Evolutionary conservation across 2,329 filamentous ascomycete genomes (phyloP), one percentile per base, ranked within the genome.

Genomic region (Aspergillus ochraceoroseus): DNA sequence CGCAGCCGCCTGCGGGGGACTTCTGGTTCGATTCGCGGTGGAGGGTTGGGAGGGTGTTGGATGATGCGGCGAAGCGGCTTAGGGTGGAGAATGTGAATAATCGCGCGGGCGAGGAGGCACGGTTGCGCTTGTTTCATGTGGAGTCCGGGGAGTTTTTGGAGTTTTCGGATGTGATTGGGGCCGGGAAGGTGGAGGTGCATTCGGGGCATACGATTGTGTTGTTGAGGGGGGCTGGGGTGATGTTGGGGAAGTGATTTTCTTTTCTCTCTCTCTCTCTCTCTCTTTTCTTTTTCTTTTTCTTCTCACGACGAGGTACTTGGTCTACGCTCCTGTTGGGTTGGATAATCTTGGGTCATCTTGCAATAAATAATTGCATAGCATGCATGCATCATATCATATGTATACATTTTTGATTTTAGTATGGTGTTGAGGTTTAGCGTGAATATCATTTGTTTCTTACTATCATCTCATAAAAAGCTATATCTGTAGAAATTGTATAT

Each of bases 191-290:
- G 43, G 78, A 79, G 49, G n/a, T n/a, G n/a, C n/a, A n/a, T n/a
- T 89, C 78, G 52, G 92, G 92, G 1, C 90, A 98, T 61, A 95
- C 88, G 7, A 79, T 98, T 49, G 88, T 96, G 15, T 61, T 98
- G 55, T 57, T 98, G 38, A 75, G 92, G 47, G 92, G 92, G 0
- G 83, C 95, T 37, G 87, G 87, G 1, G 78, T 82, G n/a, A 78
- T 85, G 40, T 67, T 77, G 37, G 80, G 82, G 13, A 81, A 87
- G 63, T 64, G 89, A 39, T 53, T 33, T 48, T 43, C 41, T 31
- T 46, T 42, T 29, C 4, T 32, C 20, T 41, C 20, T 38, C 41
- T 23, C 15, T 41, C 31, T 14, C 12, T 30, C 30, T 31, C 33
- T 38, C 32, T 28, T 11, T 14, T 32, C 8, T 33, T 40, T 43